Evolutionary conservation across 768 basidiomycete species (phyloP).

Genomic region (Hygrophoropsis aurantiaca): DNA sequence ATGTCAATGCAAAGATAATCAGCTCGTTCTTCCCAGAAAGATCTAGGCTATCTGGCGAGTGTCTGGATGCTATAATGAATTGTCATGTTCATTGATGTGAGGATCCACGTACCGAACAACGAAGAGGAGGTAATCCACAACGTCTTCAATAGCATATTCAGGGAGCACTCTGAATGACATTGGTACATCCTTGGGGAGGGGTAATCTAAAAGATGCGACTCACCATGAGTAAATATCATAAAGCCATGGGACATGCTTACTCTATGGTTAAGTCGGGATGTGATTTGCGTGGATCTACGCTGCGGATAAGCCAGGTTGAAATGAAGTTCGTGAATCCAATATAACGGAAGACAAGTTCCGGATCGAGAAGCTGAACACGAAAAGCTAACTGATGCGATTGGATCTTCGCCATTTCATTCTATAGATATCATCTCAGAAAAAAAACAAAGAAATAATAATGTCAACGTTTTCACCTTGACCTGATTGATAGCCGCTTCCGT

Average conservation of each 20-base stretch:
- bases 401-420: slow-evolving; percentile 71
- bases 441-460: background rate
- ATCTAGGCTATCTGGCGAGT: slow-evolving; percentile 78
- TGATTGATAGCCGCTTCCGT: slow-evolving; percentile 76
- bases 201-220: slow-evolving; percentile 54
- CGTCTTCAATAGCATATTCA: slow-evolving; percentile 92
- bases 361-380: slow-evolving; percentile 84
- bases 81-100: background rate
- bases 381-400: slow-evolving; percentile 76
- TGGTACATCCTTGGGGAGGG: slow-evolving; percentile 83
- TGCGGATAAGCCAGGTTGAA: slow-evolving; percentile 90
- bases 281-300: slow-evolving; percentile 75
- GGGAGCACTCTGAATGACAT: slow-evolving; percentile 84
- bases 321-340: slow-evolving; percentile 87
- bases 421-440: slow-evolving; percentile 7
- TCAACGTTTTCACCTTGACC: slow-evolving; percentile 55
- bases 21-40: slow-evolving; percentile 84
- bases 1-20: slow-evolving; percentile 84
- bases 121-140: slow-evolving; percentile 87
- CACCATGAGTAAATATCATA: slow-evolving; percentile 6
- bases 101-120: slow-evolving; percentile 62
- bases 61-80: slow-evolving; percentile 32
- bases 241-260: slow-evolving; percentile 45
- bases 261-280: slow-evolving; percentile 70
- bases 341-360: slow-evolving; percentile 75